A percentile compares a stretch with the other conserved stretches of the same genome.
Conservation (phyloP, 2,329 filamentous ascomycete species). For the Juglanconis oblonga region DNA sequence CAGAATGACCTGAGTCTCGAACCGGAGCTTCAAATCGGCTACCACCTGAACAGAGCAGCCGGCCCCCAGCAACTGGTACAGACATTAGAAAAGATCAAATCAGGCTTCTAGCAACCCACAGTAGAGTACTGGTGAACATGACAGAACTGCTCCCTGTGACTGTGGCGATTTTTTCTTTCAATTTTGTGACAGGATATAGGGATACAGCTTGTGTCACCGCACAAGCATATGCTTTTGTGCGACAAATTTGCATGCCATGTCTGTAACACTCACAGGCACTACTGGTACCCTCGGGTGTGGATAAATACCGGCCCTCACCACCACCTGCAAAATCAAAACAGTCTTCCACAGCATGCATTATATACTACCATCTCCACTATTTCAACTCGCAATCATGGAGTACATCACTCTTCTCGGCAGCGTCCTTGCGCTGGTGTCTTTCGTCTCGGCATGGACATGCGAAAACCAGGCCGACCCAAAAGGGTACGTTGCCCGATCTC, state of each 20-base stretch:
- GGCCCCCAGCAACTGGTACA: constrained; percentile 21
- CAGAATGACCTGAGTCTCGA: constrained; percentile 33
- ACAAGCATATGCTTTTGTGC: too few relatives aligned
- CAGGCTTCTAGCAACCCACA: too few relatives aligned
- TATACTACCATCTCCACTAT: not conserved
- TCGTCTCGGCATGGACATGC: not conserved
- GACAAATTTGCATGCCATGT: too few relatives aligned
- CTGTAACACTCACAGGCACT: not conserved
- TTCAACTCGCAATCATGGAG: not conserved
- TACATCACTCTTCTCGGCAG: not conserved
- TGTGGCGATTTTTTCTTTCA: too few relatives aligned
- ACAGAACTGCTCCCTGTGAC: too few relatives aligned
- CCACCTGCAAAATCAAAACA: not conserved
- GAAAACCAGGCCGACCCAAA: not conserved
- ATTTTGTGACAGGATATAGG: too few relatives aligned
- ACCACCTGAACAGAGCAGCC: constrained; percentile 35
- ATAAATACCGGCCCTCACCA: not conserved
- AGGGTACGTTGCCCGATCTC: not conserved
- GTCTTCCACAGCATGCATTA: not conserved
- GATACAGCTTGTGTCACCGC: too few relatives aligned
- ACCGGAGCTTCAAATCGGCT: constrained; percentile 32
- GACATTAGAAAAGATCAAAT: too few relatives aligned
- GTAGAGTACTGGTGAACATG: too few relatives aligned
- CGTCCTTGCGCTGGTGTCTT: not conserved
- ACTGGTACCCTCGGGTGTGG: not conserved